These are phyloP conservation scores for Venustampulla echinocandica DNA, from an alignment of 495 filamentous ascomycete species.

Conservation along the genomic window DNA sequence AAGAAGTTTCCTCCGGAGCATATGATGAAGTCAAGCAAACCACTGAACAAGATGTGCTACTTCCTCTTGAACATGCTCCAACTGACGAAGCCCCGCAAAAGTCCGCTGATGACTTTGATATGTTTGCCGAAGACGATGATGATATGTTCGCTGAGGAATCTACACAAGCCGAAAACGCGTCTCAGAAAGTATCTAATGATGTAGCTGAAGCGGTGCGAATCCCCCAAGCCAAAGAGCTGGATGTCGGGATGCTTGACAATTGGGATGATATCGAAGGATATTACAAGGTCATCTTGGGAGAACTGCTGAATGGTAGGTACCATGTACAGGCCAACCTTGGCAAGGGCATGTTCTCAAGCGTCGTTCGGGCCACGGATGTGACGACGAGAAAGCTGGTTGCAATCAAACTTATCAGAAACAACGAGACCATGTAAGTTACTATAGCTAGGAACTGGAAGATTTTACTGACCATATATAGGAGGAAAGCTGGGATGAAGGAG, in stretches of 20 bases:
- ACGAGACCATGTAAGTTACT: conserved; percentile 66
- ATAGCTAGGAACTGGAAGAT: neutral
- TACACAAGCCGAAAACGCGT: conserved; percentile 4
- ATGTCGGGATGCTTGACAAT: conserved; percentile 81
- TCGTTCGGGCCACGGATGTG: conserved; percentile 82
- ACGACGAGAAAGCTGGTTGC: conserved; percentile 64
- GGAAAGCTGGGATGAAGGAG: conserved; percentile 90
- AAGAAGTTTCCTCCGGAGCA: conserved; percentile 46
- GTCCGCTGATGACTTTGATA: conserved; percentile 66
- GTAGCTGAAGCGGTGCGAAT: conserved; percentile 32
- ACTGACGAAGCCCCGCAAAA: conserved; percentile 12
- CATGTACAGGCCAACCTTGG: conserved; percentile 82
- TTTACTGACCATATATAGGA: conserved; percentile 31
- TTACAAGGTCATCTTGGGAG: conserved; percentile 83
- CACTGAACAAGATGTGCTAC: conserved; percentile 46
- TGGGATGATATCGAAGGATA: conserved; percentile 93
- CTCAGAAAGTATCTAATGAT: conserved; percentile 33
- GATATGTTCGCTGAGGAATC: conserved; percentile 75
- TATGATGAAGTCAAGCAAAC: conserved; percentile 52
- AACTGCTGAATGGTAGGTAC: conserved; percentile 81
- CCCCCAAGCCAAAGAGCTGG: conserved; percentile 55
- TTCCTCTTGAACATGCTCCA: conserved; percentile 26
- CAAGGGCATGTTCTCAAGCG: conserved; percentile 90
- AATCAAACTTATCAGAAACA: conserved; percentile 91
- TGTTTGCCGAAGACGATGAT: conserved; percentile 89